phyloP scores from a whole-genome alignment of 2,329 filamentous ascomycete genomes.

The Blastomyces gilchristii region DNA sequence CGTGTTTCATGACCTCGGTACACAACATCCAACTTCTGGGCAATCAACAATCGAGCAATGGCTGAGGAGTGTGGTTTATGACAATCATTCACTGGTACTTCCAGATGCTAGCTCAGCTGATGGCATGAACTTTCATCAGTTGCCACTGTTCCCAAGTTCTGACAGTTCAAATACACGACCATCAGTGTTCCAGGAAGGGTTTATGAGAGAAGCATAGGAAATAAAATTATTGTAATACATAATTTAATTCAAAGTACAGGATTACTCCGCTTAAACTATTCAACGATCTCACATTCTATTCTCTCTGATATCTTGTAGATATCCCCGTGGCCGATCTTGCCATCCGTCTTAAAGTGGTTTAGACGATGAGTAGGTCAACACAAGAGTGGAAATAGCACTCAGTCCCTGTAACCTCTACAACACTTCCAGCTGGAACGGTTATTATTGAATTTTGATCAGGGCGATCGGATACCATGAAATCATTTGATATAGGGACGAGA shows the following conservation, averaged over 20 bases:
- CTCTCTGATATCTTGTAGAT: not conserved
- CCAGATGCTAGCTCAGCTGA: not conserved
- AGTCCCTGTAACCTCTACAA: not conserved
- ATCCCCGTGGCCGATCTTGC: not conserved
- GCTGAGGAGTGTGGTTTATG: not conserved
- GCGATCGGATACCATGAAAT: not conserved
- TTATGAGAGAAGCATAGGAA: not conserved
- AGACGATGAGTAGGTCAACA: not conserved
- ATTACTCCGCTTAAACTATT: not conserved
- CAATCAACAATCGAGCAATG: not conserved
- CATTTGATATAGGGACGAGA: slow-evolving; percentile 2
- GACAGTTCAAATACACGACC: not conserved
- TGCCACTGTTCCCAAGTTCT: not conserved
- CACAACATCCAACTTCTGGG: not conserved
- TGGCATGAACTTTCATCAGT: not conserved
- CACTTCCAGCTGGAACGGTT: not conserved
- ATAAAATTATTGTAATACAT: not conserved
- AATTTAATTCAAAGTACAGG: not conserved
- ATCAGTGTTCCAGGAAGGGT: not conserved
- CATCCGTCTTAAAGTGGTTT: not conserved
- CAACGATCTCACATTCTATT: not conserved
- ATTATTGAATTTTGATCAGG: slow-evolving; percentile 4
- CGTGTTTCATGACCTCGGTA: not conserved
- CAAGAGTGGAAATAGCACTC: not conserved
- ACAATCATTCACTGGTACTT: not conserved